Conservation (phyloP, 176 grass and related monocot species). For the Saccharum officinarum region DNA sequence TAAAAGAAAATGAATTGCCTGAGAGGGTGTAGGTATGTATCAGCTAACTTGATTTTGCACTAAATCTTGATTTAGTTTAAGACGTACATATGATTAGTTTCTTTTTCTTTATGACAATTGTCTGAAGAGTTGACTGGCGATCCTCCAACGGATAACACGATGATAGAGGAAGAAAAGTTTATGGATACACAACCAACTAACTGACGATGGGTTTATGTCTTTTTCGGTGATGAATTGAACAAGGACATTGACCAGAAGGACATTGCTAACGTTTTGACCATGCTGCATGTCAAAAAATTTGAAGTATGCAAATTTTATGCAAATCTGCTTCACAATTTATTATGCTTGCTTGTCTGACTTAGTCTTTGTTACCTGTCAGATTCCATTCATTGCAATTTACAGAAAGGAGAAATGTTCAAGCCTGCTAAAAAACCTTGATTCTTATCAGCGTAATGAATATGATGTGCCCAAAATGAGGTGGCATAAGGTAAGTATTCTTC, state of each 20-base stretch:
- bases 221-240: conserved; percentile 43
- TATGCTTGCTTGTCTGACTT: conserved; percentile 24
- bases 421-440: conserved; percentile 59
- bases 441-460: conserved; percentile 20
- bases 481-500: conserved; percentile 66
- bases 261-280: conserved; percentile 82
- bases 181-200: conserved; percentile 85
- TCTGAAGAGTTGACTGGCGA: conserved; percentile 76
- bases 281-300: conserved; percentile 85
- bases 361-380: conserved; percentile 44
- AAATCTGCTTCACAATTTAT: conserved; percentile 7
- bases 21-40: conserved; percentile 86
- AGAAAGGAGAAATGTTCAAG: conserved; percentile 84
- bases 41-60: background rate
- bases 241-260: conserved; percentile 75
- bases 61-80: background rate
- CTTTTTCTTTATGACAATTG: conserved; percentile 43
- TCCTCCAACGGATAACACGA: conserved; percentile 51
- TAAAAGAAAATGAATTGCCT: conserved; percentile 87
- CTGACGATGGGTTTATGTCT: conserved; percentile 44
- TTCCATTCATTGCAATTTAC: conserved; percentile 95
- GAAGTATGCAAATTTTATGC: conserved; percentile 58
- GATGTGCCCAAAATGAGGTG: conserved; percentile 42
- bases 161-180: conserved; percentile 76
- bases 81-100: background rate